Conservation (phyloP, 2,329 filamentous ascomycete species). For the Arachnomyces sp. region DNA sequence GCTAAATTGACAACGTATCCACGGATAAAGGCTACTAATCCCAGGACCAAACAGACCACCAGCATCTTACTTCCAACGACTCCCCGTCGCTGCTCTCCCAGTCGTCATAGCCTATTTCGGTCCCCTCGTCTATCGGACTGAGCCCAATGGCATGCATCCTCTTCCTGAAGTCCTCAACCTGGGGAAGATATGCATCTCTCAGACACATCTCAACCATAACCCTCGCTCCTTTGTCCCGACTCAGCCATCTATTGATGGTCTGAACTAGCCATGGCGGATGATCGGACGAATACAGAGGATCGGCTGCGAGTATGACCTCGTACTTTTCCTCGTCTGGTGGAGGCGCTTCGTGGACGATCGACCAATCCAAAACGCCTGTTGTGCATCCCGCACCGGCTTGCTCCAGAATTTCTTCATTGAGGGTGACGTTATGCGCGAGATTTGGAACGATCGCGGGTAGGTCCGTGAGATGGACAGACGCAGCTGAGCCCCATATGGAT, state of each 20-base stretch:
- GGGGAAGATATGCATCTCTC: slow-evolving; percentile 56
- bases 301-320: slow-evolving; percentile 71
- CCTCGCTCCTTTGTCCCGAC: slow-evolving; percentile 47
- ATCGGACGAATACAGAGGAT: slow-evolving; percentile 76
- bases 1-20: too few relatives aligned
- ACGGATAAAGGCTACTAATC: slow-evolving; percentile 25
- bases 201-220: slow-evolving; percentile 75
- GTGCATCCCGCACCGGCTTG: slow-evolving; percentile 49
- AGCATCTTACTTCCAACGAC: slow-evolving; percentile 36
- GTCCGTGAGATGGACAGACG: slow-evolving; percentile 68
- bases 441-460: slow-evolving; percentile 77
- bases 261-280: slow-evolving; percentile 68
- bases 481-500: slow-evolving; percentile 49
- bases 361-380: slow-evolving; percentile 67
- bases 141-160: slow-evolving; percentile 50
- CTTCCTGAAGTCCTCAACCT: slow-evolving; percentile 55
- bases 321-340: slow-evolving; percentile 29
- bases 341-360: slow-evolving; percentile 22
- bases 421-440: slow-evolving; percentile 60
- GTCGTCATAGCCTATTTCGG: slow-evolving; percentile 40
- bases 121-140: slow-evolving; percentile 43
- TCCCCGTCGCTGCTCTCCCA: slow-evolving; percentile 37
- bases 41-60: slow-evolving; percentile 42
- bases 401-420: slow-evolving; percentile 53
- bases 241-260: slow-evolving; percentile 62